Base-by-base conservation (phyloP, 2,329 filamentous ascomycete species). In the Fusarium tanahbumbuense region DNA sequence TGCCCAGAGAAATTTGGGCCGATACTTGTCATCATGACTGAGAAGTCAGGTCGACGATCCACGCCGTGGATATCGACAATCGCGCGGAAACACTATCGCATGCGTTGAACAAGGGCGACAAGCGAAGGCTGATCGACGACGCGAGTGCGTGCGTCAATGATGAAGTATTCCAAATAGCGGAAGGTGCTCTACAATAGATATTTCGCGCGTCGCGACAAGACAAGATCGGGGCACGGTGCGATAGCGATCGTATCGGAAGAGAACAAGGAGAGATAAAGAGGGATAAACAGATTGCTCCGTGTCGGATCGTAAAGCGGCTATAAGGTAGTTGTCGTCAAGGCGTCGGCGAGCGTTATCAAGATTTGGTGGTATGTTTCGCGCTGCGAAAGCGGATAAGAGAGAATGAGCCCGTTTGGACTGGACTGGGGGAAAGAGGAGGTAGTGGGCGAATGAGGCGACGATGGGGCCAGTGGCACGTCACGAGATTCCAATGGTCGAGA, bases 1-100 rank as follows among this genome's bases (percentile, higher is more conserved):
- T 93, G 90, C 80, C 90, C 89, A 76, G 83, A 80, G 76, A 89
- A 92, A 76, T 87, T 84, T 74, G 87, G 87, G 71, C 83, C 85
- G 82, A 91, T 88, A 81, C 87, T 89, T 73, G 90, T 87, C 91
- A 93, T 93, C 90, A 92, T 93, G 77, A 83, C 77, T 73, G 45
- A 57, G 53, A 46, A 56, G 71, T 60, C 65, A 56, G 74, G 83
- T 82, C 85, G 84, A 84, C 78, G 83, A 85, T 84, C 86, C 87
- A 88, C 86, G 75, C 75, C 76, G 85, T 88, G 86, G 87, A 88
- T 86, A 85, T 86, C 84, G 85, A 88, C 84, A 76, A 76, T 72
- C 73, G 76, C 75, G 76, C 76, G 77, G 78, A 73, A 73, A 78
- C 77, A 79, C 79, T 84, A 83, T 85, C 78, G 83, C 83, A 78